These are phyloP conservation scores for Saccharomycopsis crataegensis DNA, from an alignment of 1,139 yeast species.

Conservation along the genomic window DNA sequence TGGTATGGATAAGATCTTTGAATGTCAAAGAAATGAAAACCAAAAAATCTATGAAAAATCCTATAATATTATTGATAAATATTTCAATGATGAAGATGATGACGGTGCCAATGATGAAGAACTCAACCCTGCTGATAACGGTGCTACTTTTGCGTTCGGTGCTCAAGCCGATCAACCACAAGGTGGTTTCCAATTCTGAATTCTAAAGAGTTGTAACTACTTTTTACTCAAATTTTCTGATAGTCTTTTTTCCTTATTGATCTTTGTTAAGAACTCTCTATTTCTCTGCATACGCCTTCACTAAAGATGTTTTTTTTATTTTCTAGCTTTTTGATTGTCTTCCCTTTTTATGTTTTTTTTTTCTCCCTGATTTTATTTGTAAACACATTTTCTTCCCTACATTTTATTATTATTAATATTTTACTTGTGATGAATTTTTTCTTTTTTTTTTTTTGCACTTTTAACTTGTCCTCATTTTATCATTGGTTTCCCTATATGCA, in stretches of 20 bases:
- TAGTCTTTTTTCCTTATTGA: no score
- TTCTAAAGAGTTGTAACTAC: neutral
- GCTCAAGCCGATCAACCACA: conserved; percentile 41
- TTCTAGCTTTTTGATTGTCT: no score
- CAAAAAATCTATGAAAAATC: conserved; percentile 92
- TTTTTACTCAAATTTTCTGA: neutral
- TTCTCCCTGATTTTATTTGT: neutral
- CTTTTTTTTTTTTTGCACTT: no score
- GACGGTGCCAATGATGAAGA: conserved; percentile 49
- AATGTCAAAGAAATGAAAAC: conserved; percentile 86
- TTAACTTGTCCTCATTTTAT: no score
- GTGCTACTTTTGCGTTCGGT: conserved; percentile 86
- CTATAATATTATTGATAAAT: conserved; percentile 79
- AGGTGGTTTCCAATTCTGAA: conserved; percentile 42
- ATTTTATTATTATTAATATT: neutral
- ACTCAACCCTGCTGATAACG: conserved; percentile 75
- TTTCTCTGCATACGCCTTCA: no score
- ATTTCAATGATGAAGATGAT: conserved; percentile 79
- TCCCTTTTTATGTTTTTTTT: neutral
- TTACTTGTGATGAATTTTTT: neutral
- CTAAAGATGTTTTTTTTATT: no score
- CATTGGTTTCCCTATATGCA: no score
- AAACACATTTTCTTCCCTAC: neutral
- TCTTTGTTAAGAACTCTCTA: no score
- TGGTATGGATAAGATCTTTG: conserved; percentile 94